A percentile compares a stretch with the other conserved stretches of the same genome.
These are phyloP conservation scores for Artemisia argyi DNA, from an alignment of 129 eudicot genomes.

Conservation along the genomic window DNA sequence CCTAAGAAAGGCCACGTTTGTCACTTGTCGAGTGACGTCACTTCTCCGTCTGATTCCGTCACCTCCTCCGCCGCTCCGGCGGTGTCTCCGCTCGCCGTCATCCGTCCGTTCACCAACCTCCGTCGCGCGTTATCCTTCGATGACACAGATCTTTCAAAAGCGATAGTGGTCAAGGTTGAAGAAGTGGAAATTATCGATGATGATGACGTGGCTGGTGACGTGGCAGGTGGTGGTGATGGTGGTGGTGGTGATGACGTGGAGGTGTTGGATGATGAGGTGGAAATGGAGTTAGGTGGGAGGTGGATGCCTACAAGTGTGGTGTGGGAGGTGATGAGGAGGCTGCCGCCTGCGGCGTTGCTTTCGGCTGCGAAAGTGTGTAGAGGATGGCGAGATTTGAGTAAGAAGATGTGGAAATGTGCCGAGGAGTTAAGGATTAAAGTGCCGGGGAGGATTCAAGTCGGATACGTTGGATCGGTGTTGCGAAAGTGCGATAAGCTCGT, in stretches of 20 bases:
- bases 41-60: not conserved
- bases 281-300: slow-evolving; percentile 39
- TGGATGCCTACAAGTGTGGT: slow-evolving; percentile 49
- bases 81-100: slow-evolving; percentile 28
- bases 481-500: slow-evolving; percentile 70
- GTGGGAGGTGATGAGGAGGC: slow-evolving; percentile 77
- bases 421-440: slow-evolving; percentile 85
- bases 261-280: slow-evolving; percentile 29
- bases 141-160: not conserved
- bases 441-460: slow-evolving; percentile 57
- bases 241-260: slow-evolving; percentile 24
- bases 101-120: slow-evolving; percentile 37
- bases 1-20: slow-evolving; percentile 88
- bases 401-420: slow-evolving; percentile 77
- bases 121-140: slow-evolving; percentile 79
- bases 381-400: slow-evolving; percentile 75
- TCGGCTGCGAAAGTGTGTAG: slow-evolving; percentile 81
- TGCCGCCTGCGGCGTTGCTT: slow-evolving; percentile 77
- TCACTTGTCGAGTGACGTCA: slow-evolving; percentile 10
- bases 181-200: not conserved
- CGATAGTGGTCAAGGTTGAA: not conserved
- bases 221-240: slow-evolving; percentile 26
- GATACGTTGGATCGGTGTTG: slow-evolving; percentile 77
- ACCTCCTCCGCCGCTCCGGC: slow-evolving; percentile 26
- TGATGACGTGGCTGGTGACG: not conserved